A percentile compares a stretch with the other conserved stretches of the same genome.
Evolutionary conservation across 495 filamentous ascomycete species (phyloP).

Genomic region (Penicillium flavigenum): DNA sequence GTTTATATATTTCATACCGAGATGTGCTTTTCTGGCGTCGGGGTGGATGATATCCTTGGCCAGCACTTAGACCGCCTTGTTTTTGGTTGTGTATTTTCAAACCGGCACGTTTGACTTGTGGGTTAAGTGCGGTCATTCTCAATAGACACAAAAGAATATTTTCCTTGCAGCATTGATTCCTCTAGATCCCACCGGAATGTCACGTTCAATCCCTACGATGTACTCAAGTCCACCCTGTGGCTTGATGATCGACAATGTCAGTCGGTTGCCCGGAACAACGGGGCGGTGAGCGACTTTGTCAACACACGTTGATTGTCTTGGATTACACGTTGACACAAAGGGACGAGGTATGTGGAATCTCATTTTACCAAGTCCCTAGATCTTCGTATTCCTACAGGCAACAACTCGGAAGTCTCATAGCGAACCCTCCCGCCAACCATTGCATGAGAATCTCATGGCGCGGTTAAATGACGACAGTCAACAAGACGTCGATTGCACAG

Average conservation of each 20-base stretch:
- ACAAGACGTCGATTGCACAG: conserved; percentile 12
- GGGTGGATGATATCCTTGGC: conserved; percentile 9
- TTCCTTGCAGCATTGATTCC: background rate
- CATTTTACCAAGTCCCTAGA: background rate
- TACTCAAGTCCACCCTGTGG: background rate
- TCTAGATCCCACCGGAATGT: background rate
- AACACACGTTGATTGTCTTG: conserved; percentile 13
- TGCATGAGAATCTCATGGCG: conserved; percentile 19
- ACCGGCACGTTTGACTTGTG: background rate
- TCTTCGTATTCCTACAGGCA: background rate
- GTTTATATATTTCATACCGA: background rate
- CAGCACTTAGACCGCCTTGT: background rate
- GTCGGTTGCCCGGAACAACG: conserved; percentile 36
- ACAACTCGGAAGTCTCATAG: background rate
- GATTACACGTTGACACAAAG: conserved; percentile 2
- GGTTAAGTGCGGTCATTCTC: background rate
- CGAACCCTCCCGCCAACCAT: background rate
- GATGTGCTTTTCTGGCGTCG: background rate
- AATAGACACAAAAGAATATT: background rate
- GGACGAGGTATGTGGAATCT: conserved; percentile 1
- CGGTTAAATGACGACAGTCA: conserved; percentile 21
- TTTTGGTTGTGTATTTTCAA: background rate
- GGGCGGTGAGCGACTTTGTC: conserved; percentile 26
- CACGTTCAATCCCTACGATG: background rate
- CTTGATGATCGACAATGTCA: conserved; percentile 13